Conservation (phyloP, 169 alveolate species). For the Babesia divergens region DNA sequence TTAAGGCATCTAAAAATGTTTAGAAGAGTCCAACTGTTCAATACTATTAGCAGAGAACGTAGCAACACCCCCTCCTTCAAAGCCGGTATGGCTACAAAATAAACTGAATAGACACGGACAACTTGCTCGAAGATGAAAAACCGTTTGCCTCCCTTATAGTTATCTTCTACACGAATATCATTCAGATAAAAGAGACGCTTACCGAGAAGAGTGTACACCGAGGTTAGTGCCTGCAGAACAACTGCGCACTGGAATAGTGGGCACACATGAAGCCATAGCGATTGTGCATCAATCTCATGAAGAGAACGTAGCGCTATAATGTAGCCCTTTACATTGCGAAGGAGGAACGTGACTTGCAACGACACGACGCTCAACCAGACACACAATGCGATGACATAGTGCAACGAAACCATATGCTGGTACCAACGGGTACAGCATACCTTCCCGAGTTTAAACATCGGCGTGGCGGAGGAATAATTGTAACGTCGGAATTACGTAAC, state of each 20-base stretch:
- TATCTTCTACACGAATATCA: neutral
- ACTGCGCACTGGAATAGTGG: conserved; percentile 35
- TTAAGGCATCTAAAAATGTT: conserved; percentile 15
- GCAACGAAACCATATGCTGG: conserved; percentile 7
- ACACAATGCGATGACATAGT: conserved; percentile 12
- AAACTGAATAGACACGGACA: conserved; percentile 6
- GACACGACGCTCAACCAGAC: conserved; percentile 29
- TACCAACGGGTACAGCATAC: conserved; percentile 17
- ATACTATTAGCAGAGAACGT: conserved; percentile 1
- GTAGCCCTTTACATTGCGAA: conserved; percentile 10
- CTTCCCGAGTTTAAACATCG: neutral
- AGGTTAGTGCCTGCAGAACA: neutral
- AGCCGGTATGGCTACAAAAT: conserved; percentile 15
- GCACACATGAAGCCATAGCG: conserved; percentile 8
- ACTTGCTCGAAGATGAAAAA: neutral
- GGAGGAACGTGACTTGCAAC: conserved; percentile 8
- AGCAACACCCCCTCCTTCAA: neutral
- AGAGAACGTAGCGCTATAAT: neutral
- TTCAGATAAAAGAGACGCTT: neutral
- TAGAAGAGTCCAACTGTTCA: conserved; percentile 22
- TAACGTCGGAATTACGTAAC: too few relatives aligned
- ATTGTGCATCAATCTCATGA: neutral
- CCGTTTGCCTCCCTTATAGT: neutral
- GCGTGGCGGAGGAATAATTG: neutral
- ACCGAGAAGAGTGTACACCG: conserved; percentile 17